Evolutionary conservation across 2,329 filamentous ascomycete genomes (phyloP), one percentile per base, ranked within the genome.

Genomic region (Hypoxylon sp.): DNA sequence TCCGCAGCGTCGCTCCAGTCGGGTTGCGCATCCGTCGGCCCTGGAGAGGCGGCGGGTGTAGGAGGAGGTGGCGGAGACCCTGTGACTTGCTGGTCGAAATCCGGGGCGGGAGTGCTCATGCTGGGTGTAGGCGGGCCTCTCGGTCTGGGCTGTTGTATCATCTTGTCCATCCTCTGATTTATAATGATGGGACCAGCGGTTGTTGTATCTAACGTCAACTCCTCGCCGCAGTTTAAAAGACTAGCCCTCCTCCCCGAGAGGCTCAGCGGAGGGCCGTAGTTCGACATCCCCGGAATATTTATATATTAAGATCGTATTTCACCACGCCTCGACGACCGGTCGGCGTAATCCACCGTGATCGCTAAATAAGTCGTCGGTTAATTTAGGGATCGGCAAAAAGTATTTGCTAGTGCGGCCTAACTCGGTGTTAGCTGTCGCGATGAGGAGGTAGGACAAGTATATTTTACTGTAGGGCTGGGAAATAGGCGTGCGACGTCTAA

Each of bases 1-100:
- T 93, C 91, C 46, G 91, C 90, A 19, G 91, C 90, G 68, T 89
- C 89, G 76, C 90, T 93, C 92, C 92, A 94, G 80, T 93, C 91
- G 11, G 87, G 86, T 70, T 88, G 87, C 67, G 82, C 83, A 72
- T 88, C 85, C 5, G 87, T 86, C 6, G 89, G 89, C 1, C 89
- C 88, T 3, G 89, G 89, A 44, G 88, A 91, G 10, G 89, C 89
- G 19, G 89, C 89, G 0, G 89, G 89, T 1, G 89, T 91, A 1
- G 89, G 89, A 46, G 89, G 89, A 29, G 88, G 88, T 11, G 89
- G 89, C 37, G 89, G 88, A 35, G 87, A 89, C 50, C 86, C 86
- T 7, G 86, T 87, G 69, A 88, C 79, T 69, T 86, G 84, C 77
- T 89, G 86, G 59, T 91, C 88, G 70, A 88, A 90, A 70, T 90